Evolutionary conservation across 1,284 basidiomycete species (phyloP), one percentile per base, ranked within the genome.

Genomic region (Melampsora occidentalis): DNA sequence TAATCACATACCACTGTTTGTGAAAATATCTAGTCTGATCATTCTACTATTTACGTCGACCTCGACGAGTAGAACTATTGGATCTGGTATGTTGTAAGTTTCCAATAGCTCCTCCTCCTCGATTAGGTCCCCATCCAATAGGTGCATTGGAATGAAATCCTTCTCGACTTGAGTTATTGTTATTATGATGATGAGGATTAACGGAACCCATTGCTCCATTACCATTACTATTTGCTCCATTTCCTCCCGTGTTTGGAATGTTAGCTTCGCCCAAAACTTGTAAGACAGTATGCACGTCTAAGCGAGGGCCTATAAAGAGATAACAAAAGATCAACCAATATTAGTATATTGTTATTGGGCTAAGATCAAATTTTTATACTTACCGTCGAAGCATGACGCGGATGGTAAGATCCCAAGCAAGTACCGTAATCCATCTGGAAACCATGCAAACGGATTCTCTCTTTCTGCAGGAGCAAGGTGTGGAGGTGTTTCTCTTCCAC

Each of bases 341-440:
- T 59, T 18, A 59, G 57, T 46, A 16, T 0, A 46, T 46, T 46
- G 42, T 46, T 46, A 1, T 46, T 16, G 14, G 4, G 10, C 14
- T 46, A 16, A 46, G 1, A 12, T 16, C 14, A 14, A 53, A 20
- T 12, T 22, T 53, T 14, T 14, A 9, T 12, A 86, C 89, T 79
- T 77, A 94, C 93, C 94, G 83, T 95, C 92, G 82, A 95, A 97
- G 16, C 87, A 83, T 31, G 84, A 79, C 12, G 90, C 85, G 39
- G 86, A 84, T 14, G 94, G 94, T 61, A 97, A 84, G 77, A 89
- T 87, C 35, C 90, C 89, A 61, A 96, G 85, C 82, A 97, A 96
- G 89, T 89, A 91, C 12, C 87, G 86, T 35, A 95, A 84, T 10
- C 91, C 86, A 61, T 86, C 86, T n/a, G 92, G 91, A 12, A 95